Conservation (phyloP, 257 asterid genomes). For the Linaria vulgaris region DNA sequence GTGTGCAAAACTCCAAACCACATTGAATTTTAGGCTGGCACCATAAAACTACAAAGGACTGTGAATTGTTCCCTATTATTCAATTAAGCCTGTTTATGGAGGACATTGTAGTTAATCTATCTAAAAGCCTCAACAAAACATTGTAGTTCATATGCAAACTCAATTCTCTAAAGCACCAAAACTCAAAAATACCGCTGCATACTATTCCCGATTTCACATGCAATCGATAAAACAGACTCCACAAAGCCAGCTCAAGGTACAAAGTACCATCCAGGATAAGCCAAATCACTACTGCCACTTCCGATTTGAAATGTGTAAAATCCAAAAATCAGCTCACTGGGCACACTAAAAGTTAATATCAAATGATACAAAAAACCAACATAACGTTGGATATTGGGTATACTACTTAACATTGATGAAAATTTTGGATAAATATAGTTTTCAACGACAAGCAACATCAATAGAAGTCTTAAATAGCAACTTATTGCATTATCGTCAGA, state of each 20-base stretch:
- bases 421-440: background rate
- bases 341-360: conserved; percentile 1
- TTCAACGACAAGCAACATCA: background rate
- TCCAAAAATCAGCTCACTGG: conserved; percentile 9
- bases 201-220: conserved; percentile 23
- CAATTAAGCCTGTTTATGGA: no score
- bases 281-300: conserved; percentile 71
- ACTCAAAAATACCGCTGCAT: conserved; percentile 19
- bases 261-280: conserved; percentile 22
- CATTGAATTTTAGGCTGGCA: no score
- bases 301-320: conserved; percentile 52
- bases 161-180: conserved; percentile 31
- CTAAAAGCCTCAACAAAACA: conserved; percentile 20
- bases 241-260: conserved; percentile 20
- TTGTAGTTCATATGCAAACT: conserved; percentile 33
- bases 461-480: no score
- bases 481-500: no score
- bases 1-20: no score
- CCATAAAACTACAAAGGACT: no score
- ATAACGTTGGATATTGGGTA: background rate
- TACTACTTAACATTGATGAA: background rate
- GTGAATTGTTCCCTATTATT: no score
- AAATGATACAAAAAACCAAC: background rate
- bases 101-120: no score
- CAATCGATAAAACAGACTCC: conserved; percentile 30